Evolutionary conservation across 768 basidiomycete genomes (phyloP), one percentile per base, ranked within the genome.

Genomic region (Cystobasidiopsis lactophilus): DNA sequence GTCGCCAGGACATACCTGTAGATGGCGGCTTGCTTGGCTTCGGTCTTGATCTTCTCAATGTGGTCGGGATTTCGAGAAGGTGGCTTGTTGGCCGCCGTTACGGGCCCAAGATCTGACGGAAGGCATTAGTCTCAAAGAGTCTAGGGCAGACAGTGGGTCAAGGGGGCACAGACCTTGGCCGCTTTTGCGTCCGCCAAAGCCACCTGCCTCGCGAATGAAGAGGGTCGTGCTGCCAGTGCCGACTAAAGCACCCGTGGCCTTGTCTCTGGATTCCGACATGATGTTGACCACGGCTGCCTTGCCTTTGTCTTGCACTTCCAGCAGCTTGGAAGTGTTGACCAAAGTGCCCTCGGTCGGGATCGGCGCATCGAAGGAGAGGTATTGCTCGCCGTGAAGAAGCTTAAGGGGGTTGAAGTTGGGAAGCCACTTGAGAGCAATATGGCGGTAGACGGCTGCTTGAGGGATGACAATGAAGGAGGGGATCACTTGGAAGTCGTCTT

Each of bases 311-410:
- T 70, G 65, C 1, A 68, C 70, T 52, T 71, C 70, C 26, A 69
- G 70, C 40, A 64, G 78, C 78, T 80, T 74, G 4, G 77, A 74
- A 58, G 81, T 72, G 63, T 73, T 89, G 30, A 85, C 72, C 19
- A 96, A 70, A 19, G 79, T 76, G 0, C 77, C 91, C 54, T 73
- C 77, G 0, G 85, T 85, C 0, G 91, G 89, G 55, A 96, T 82
- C 0, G 81, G 78, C 60, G 29, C 54, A 21, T 82, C 80, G 66
- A 98, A 84, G 55, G 77, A 74, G 59, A 98, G 69, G 66, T 85
- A 96, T 62, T 96, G 93, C 64, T 98, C 93, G 43, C 93, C 93
- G 64, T 98, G 93, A 18, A 98, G 74, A n/a, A 98, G 72, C 68
- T 85, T 95, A 41, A 84, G 85, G 5, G 85, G 85, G 63, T 88